Percentiles rank a stretch among this genome's conserved stretches.
phyloP scores from a whole-genome alignment of 805 yeast genomes.

The Wickerhamiella parazyma region DNA sequence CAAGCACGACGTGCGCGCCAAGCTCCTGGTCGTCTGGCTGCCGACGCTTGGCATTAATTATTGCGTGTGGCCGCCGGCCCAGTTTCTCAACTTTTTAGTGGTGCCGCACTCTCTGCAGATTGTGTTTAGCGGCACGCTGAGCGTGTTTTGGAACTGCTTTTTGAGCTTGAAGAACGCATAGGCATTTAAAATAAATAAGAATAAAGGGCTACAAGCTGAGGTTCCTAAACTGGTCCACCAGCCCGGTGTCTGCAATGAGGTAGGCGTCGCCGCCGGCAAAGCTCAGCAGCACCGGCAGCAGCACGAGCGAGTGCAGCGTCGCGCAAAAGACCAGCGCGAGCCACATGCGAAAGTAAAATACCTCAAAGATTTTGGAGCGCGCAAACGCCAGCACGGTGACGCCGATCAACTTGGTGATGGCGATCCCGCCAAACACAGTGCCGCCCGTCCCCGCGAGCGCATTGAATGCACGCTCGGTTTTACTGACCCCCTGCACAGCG shows the following conservation, averaged over 20 bases:
- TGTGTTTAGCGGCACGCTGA: constrained; percentile 76
- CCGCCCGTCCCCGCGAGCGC: constrained; percentile 76
- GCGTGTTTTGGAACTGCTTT: constrained; percentile 91
- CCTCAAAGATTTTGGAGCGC: constrained; percentile 71
- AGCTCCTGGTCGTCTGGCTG: constrained; percentile 45
- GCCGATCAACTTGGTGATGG: constrained; percentile 80
- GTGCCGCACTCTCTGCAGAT: constrained; percentile 77
- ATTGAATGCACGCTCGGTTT: constrained; percentile 31
- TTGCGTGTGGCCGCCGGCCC: constrained; percentile 86
- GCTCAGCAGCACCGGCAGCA: constrained; percentile 64
- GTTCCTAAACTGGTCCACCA: constrained; percentile 11
- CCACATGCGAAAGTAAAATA: constrained; percentile 95
- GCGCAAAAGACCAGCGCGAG: constrained; percentile 62
- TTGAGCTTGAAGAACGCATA: constrained; percentile 65
- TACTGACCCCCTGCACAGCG: constrained; percentile 22
- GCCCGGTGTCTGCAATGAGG: constrained; percentile 25
- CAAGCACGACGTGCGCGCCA: constrained; percentile 45
- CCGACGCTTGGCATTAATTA: constrained; percentile 62
- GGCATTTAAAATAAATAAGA: neutral
- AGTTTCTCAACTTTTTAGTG: constrained; percentile 57
- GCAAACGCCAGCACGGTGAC: constrained; percentile 79
- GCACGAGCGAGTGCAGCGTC: constrained; percentile 60
- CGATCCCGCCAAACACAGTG: constrained; percentile 80
- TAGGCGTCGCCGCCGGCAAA: constrained; percentile 49
- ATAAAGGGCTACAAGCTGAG: neutral